Conservation (phyloP, 78 protist species). For the Dictyostelium purpureum region DNA sequence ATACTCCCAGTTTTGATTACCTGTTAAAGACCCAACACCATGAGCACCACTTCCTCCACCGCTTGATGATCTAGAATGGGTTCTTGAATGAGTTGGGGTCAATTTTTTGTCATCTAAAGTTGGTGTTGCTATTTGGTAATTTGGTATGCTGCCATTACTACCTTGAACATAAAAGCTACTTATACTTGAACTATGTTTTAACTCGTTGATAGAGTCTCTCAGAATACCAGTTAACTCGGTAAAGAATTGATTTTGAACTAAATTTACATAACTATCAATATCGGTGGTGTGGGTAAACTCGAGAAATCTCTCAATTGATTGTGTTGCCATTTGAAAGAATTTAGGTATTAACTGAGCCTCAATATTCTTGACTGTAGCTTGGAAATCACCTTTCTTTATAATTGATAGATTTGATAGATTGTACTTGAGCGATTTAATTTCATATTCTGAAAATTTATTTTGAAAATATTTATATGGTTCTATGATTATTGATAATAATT, state of each 20-base stretch:
- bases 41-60: not conserved
- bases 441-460: constrained; percentile 39
- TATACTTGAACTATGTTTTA: constrained; percentile 11
- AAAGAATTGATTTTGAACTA: constrained; percentile 10
- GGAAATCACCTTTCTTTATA: constrained; percentile 40
- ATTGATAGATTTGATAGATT: not conserved
- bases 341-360: constrained; percentile 32
- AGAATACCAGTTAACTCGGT: constrained; percentile 4
- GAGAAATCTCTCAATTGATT: constrained; percentile 48
- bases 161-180: not conserved
- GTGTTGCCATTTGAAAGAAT: constrained; percentile 8
- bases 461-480: constrained; percentile 69
- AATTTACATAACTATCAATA: not conserved
- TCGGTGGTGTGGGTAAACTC: constrained; percentile 32
- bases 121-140: constrained; percentile 13
- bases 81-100: not conserved
- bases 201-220: constrained; percentile 11
- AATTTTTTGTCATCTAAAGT: not conserved
- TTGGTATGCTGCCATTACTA: not conserved
- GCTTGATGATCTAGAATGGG: not conserved
- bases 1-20: constrained; percentile 67
- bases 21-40: not conserved
- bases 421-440: constrained; percentile 13
- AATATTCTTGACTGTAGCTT: constrained; percentile 13
- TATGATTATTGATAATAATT: constrained; percentile 9